Conservation (phyloP, 352 stramenopile species). For the Halophytophthora polymorphica region DNA sequence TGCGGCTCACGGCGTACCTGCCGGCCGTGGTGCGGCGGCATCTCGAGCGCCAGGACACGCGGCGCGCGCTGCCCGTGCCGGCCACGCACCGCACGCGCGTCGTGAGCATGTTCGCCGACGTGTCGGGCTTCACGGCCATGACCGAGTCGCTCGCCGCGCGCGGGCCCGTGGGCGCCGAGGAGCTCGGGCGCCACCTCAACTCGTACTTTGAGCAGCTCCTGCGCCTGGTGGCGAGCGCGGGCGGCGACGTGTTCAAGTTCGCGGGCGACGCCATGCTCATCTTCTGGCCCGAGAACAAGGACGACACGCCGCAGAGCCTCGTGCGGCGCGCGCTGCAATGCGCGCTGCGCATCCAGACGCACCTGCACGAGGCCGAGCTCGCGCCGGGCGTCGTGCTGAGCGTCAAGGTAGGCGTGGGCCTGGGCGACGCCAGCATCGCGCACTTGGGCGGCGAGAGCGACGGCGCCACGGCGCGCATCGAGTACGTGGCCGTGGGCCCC, state of each 20-base stretch:
- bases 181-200: slow-evolving; percentile 91
- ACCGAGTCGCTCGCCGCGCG: slow-evolving; percentile 87
- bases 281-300: slow-evolving; percentile 90
- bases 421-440: slow-evolving; percentile 82
- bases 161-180: slow-evolving; percentile 85
- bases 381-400: slow-evolving; percentile 85
- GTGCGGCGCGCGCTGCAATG: slow-evolving; percentile 86
- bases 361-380: slow-evolving; percentile 85
- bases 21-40: slow-evolving; percentile 76
- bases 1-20: slow-evolving; percentile 78
- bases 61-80: slow-evolving; percentile 38
- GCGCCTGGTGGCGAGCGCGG: slow-evolving; percentile 71
- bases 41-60: slow-evolving; percentile 58
- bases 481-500: slow-evolving; percentile 90
- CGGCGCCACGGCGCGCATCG: slow-evolving; percentile 73
- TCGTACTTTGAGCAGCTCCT: slow-evolving; percentile 91
- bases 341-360: slow-evolving; percentile 87
- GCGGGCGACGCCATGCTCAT: slow-evolving; percentile 95
- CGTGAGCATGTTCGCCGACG: slow-evolving; percentile 93
- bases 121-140: slow-evolving; percentile 93
- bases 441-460: slow-evolving; percentile 90
- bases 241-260: slow-evolving; percentile 94
- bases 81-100: slow-evolving; percentile 72
- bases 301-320: slow-evolving; percentile 83
- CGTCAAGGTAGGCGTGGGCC: slow-evolving; percentile 93